Conservation (phyloP, 2,329 filamentous ascomycete genomes). For the Neodidymelliopsis sp. region DNA sequence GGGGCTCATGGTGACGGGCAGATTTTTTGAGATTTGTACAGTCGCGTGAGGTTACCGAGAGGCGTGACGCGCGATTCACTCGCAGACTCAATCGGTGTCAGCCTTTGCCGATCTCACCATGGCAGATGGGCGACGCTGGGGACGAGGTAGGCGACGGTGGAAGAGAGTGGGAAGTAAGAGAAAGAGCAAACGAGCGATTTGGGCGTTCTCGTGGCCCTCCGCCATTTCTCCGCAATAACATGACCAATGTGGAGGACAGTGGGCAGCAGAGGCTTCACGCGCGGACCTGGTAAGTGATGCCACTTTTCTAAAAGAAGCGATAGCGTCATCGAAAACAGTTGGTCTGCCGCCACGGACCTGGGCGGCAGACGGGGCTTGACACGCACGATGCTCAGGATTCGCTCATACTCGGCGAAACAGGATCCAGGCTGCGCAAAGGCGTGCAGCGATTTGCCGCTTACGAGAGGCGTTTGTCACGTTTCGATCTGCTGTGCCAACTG, state of each 20-base stretch:
- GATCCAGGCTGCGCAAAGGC: slow-evolving; percentile 17
- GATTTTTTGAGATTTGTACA: slow-evolving; percentile 23
- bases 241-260: slow-evolving; percentile 34
- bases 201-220: slow-evolving; percentile 30
- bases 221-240: slow-evolving; percentile 42
- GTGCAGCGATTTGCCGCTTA: slow-evolving; percentile 13
- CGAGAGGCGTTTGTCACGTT: slow-evolving; percentile 8
- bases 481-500: not conserved
- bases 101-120: slow-evolving; percentile 28
- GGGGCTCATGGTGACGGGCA: slow-evolving; percentile 29
- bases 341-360: slow-evolving; percentile 20
- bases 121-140: slow-evolving; percentile 19
- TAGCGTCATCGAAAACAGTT: slow-evolving; percentile 24
- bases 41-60: slow-evolving; percentile 23
- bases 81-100: slow-evolving; percentile 20
- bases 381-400: slow-evolving; percentile 18
- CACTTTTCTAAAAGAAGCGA: slow-evolving; percentile 23
- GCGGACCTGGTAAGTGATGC: slow-evolving; percentile 23
- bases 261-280: slow-evolving; percentile 28
- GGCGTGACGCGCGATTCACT: slow-evolving; percentile 32
- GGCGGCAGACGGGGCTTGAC: slow-evolving; percentile 18
- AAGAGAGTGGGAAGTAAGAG: slow-evolving; percentile 10
- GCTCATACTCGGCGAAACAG: slow-evolving; percentile 17
- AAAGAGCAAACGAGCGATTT: slow-evolving; percentile 18
- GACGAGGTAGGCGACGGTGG: slow-evolving; percentile 1